Base-by-base conservation (phyloP, 805 yeast genomes). In the Hanseniaspora taiwanica region DNA sequence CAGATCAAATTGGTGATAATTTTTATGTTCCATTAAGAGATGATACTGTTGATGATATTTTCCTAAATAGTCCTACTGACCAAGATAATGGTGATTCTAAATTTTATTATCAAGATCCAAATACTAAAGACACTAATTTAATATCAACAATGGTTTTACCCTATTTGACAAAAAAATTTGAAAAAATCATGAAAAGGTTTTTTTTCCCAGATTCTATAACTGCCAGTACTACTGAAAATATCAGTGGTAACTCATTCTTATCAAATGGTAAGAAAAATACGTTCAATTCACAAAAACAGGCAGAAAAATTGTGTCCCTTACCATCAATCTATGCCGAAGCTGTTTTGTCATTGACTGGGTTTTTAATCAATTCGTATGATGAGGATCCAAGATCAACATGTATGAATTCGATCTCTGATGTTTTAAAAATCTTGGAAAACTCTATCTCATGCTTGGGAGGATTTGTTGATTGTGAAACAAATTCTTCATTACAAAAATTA, bases 321-420 rank as follows among this genome's bases (percentile, higher is more conserved):
- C 76, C 83, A 1, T 71, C 69, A 41, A 82, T 82, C 4, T 76
- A 78, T 51, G 72, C 83, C 0, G 72, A 79, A 16, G 69, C 79
- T 38, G 66, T 81, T 2, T 54, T 80, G 10, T 60, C 83, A 2
- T 68, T 78, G 38, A 61, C 79, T 41, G 60, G 77, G 16, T 57
- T 75, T 6, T 25, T 59, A 17, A 50, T 56, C 5, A 75, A 72
- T 50, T 74, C 86, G 1, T 65, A 73, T 19, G 74, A 71, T 38
- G 86, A 80, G 52, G 86, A 78, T 46, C 73, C 72, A 42, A 69
- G 63, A 40, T 69, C 72, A 21, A 61, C 69, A 6, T 72, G 78
- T 2, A 67, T 68, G 3, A 67, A 69, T 8, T 64, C 74, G 17
- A 66, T 81, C 14, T 68, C 79, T 7, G 80, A 78, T 34, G 69